phyloP scores from a whole-genome alignment of 768 basidiomycete species.

The Leccinellum albellum region DNA sequence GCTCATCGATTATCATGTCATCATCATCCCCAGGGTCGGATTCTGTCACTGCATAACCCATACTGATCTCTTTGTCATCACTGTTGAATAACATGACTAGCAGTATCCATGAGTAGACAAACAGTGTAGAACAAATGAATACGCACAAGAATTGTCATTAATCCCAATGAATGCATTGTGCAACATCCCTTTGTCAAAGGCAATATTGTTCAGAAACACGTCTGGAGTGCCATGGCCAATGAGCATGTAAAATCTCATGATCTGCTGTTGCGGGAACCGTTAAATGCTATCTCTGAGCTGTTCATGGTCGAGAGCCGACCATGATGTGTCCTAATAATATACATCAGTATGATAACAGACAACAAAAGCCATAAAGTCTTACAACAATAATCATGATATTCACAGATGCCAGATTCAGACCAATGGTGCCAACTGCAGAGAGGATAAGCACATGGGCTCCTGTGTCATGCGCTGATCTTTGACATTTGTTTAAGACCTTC shows the following conservation, averaged over 20 bases:
- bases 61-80: too few relatives aligned
- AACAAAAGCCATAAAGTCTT: not conserved
- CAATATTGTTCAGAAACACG: slow-evolving; percentile 23
- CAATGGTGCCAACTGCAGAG: not conserved
- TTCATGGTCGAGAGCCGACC: slow-evolving; percentile 10
- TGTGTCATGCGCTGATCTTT: not conserved
- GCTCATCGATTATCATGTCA: not conserved
- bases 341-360: not conserved
- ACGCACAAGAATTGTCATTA: not conserved
- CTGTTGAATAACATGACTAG: too few relatives aligned
- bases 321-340: not conserved
- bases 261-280: slow-evolving; percentile 12
- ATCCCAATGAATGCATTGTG: not conserved
- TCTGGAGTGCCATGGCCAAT: too few relatives aligned
- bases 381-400: not conserved
- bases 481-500: not conserved
- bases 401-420: not conserved
- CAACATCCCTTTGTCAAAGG: slow-evolving; percentile 12
- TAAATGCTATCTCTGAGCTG: slow-evolving; percentile 19
- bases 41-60: too few relatives aligned
- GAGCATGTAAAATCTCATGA: not conserved
- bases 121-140: not conserved
- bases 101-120: too few relatives aligned
- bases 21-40: not conserved
- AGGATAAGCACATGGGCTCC: not conserved